phyloP scores from a whole-genome alignment of 2,329 filamentous ascomycete species.

The Myriosclerotinia scirpicola region DNA sequence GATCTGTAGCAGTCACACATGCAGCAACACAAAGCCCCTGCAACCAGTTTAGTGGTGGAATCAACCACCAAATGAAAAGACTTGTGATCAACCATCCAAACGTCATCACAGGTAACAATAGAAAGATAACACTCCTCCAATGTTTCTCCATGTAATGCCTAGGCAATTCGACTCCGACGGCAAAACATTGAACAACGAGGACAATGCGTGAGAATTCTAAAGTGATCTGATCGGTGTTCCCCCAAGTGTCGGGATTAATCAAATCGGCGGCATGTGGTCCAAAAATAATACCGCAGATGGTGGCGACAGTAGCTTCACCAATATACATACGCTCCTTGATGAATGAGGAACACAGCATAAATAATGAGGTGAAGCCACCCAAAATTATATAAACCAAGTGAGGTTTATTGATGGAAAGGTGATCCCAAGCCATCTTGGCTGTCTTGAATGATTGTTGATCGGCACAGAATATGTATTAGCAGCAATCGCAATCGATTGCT shows the following conservation, averaged over 20 bases:
- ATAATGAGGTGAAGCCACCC: conserved; percentile 93
- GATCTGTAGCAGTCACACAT: conserved; percentile 96
- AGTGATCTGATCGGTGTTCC: conserved; percentile 81
- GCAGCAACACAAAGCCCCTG: conserved; percentile 85
- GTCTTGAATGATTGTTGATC: conserved; percentile 12
- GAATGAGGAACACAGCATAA: conserved; percentile 97
- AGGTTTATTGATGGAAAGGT: conserved; percentile 84
- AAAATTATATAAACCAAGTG: conserved; percentile 99
- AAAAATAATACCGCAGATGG: conserved; percentile 83
- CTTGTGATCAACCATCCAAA: conserved; percentile 93
- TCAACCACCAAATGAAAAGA: conserved; percentile 91
- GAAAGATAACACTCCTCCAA: conserved; percentile 86
- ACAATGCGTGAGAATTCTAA: conserved; percentile 88
- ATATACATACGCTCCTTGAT: conserved; percentile 99
- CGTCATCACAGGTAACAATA: conserved; percentile 95
- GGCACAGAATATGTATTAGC: neutral
- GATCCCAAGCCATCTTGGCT: conserved; percentile 69
- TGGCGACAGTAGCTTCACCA: conserved; percentile 94
- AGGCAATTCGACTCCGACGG: conserved; percentile 85
- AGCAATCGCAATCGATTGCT: conserved; percentile 16
- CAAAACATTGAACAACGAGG: conserved; percentile 88
- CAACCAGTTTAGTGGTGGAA: conserved; percentile 77
- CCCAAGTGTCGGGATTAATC: conserved; percentile 75
- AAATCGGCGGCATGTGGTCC: conserved; percentile 80
- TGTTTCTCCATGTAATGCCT: conserved; percentile 97